These are phyloP conservation scores for Agapanthus africanus DNA, from an alignment of 106 monocot species.

Conservation along the genomic window DNA sequence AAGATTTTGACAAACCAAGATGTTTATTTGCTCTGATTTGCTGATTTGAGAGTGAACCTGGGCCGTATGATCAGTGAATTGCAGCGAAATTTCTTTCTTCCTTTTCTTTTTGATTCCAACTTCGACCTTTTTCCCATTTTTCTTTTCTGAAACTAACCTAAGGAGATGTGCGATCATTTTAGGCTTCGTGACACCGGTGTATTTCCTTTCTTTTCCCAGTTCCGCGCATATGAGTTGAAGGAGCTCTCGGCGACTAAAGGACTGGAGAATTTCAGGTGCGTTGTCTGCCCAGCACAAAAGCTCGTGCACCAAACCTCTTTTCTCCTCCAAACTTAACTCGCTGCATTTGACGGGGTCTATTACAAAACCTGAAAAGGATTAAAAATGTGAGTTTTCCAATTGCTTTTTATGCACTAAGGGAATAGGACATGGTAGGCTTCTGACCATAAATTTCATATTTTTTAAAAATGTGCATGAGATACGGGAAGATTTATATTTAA, in stretches of 20 bases:
- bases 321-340: constrained; percentile 74
- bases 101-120: too few relatives aligned
- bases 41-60: too few relatives aligned
- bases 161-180: constrained; percentile 85
- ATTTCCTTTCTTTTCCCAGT: constrained; percentile 88
- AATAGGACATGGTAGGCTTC: not conserved
- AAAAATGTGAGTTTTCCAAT: not conserved
- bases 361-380: constrained; percentile 42
- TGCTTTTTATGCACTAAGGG: not conserved
- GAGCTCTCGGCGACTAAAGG: constrained; percentile 82
- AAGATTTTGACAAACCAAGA: constrained; percentile 52
- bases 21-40: too few relatives aligned
- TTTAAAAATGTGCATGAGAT: not conserved
- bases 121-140: constrained; percentile 47
- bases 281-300: constrained; percentile 59
- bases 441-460: not conserved
- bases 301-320: constrained; percentile 80
- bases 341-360: constrained; percentile 60
- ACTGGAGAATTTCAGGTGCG: constrained; percentile 74
- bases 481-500: not conserved
- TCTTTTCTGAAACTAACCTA: constrained; percentile 60
- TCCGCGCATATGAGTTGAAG: constrained; percentile 86
- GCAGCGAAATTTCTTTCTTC: too few relatives aligned
- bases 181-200: constrained; percentile 74
- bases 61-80: too few relatives aligned